Conservation (phyloP, 441 rosid species). For the Euphorbia celastroides region DNA sequence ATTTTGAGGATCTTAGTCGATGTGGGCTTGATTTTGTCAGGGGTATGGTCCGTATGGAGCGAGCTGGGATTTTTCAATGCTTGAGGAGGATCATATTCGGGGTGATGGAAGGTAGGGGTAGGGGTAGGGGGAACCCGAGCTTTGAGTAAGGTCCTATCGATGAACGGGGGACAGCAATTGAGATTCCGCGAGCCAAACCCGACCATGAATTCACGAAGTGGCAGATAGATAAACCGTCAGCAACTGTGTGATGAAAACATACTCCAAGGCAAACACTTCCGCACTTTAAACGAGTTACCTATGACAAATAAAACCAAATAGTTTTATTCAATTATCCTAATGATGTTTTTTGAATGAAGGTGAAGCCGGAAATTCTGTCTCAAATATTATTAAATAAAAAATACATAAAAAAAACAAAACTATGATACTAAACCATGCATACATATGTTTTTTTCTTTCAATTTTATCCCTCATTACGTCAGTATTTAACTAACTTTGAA, state of each 20-base stretch:
- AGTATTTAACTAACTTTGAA: too few relatives aligned
- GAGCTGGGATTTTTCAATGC: background rate
- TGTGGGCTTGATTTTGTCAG: background rate
- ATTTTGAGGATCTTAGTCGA: constrained; percentile 1
- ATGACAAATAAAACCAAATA: background rate
- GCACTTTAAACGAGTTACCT: constrained; percentile 11
- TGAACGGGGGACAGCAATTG: background rate
- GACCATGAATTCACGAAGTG: constrained; percentile 19
- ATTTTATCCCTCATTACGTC: too few relatives aligned
- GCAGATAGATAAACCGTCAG: constrained; percentile 2
- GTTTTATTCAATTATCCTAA: too few relatives aligned
- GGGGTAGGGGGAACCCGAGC: constrained; percentile 12
- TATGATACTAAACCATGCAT: too few relatives aligned
- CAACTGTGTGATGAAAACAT: constrained; percentile 7
- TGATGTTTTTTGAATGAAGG: background rate
- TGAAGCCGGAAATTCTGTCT: background rate
- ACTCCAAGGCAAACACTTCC: constrained; percentile 18
- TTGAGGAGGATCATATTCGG: constrained; percentile 13
- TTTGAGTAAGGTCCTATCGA: background rate
- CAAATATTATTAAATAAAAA: too few relatives aligned
- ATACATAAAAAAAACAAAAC: too few relatives aligned
- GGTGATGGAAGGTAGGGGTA: constrained; percentile 4
- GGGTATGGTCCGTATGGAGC: background rate
- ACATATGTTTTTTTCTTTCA: too few relatives aligned
- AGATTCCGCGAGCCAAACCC: constrained; percentile 8